Evolutionary conservation across 805 yeast species (phyloP), one percentile per base, ranked within the genome.

Genomic region (Monosporozyma yasuniensis): DNA sequence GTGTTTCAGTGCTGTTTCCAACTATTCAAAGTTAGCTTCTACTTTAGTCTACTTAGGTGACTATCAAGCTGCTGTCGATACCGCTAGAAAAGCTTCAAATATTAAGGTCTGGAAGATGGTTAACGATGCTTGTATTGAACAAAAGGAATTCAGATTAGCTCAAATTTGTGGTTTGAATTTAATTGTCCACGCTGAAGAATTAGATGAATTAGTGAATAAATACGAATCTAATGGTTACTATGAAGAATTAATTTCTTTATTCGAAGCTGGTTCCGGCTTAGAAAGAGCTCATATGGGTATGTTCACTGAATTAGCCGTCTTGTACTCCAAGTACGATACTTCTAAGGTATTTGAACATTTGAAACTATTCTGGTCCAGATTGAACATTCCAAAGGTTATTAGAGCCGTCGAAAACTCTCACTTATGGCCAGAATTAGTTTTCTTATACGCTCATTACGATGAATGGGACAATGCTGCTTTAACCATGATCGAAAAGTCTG

Each of bases 231-330:
- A 84, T 57, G 99, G 99, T 42, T 87, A 88, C 71, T 90, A 90
- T 72, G 85, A 82, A 57, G 96, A 93, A 74, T 76, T 93, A 56
- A 87, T 91, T 55, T 80, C 96, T 16, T 78, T 93, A 61, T 88
- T 93, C 61, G 99, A 93, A 71, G 91, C 89, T 61, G 98, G 98
- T 56, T 77, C 93, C 52, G 95, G 96, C 41, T 77, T 93, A 59
- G 99, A 93, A 75, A 86, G 99, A 68, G 99, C 99, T 37, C 99
- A 93, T 67, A 93, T 93, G 99, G 99, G 98, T 60, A 91, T 93
- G 97, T 93, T 93, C 68, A 93, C 99, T 10, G 97, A 90, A 70
- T 77, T 93, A 60, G 96, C 98, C 21, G 77, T 87, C 45, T 75
- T 93, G 59, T 93, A 91, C 73, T 79, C 95, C 56, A 91, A 90